phyloP scores from a whole-genome alignment of 352 stramenopile genomes.

The Globisporangium takayamanum region DNA sequence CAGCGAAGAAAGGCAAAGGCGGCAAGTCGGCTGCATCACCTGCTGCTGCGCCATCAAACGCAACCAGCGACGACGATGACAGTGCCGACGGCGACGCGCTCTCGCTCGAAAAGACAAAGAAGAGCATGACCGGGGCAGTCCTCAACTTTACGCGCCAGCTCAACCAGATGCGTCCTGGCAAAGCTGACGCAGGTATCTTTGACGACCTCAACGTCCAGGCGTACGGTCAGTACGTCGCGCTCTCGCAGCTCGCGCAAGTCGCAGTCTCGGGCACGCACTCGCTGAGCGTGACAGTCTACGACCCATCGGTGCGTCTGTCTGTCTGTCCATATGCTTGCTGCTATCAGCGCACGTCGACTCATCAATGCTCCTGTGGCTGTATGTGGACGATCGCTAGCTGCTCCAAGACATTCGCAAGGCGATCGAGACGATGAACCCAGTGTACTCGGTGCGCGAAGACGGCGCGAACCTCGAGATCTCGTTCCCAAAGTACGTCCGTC shows the following conservation, averaged over 20 bases:
- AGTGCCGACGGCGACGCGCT: conserved; percentile 13
- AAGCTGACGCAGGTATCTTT: conserved; percentile 76
- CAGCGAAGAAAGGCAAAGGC: conserved; percentile 50
- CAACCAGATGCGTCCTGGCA: conserved; percentile 71
- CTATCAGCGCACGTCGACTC: not conserved
- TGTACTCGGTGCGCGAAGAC: conserved; percentile 70
- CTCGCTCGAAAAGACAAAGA: conserved; percentile 52
- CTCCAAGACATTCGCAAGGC: conserved; percentile 64
- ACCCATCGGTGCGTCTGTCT: conserved; percentile 50
- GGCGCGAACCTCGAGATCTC: conserved; percentile 61
- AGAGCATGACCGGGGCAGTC: conserved; percentile 78
- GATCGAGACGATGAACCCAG: conserved; percentile 69
- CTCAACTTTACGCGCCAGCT: conserved; percentile 71
- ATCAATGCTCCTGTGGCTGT: not conserved
- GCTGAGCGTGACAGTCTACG: conserved; percentile 72
- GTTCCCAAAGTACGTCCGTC: conserved; percentile 63
- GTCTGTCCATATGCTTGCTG: not conserved
- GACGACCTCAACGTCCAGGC: conserved; percentile 74
- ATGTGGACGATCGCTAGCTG: conserved; percentile 24
- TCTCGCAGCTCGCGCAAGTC: conserved; percentile 76
- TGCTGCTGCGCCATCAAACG: conserved; percentile 4
- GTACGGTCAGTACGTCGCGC: conserved; percentile 71
- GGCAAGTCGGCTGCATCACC: conserved; percentile 18
- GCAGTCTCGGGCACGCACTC: conserved; percentile 53
- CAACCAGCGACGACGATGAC: conserved; percentile 4